Percentiles rank a stretch among this genome's conserved stretches.
These are phyloP conservation scores for Colletotrichum sublineola DNA, from an alignment of 2,329 filamentous ascomycete species.

Conservation along the genomic window DNA sequence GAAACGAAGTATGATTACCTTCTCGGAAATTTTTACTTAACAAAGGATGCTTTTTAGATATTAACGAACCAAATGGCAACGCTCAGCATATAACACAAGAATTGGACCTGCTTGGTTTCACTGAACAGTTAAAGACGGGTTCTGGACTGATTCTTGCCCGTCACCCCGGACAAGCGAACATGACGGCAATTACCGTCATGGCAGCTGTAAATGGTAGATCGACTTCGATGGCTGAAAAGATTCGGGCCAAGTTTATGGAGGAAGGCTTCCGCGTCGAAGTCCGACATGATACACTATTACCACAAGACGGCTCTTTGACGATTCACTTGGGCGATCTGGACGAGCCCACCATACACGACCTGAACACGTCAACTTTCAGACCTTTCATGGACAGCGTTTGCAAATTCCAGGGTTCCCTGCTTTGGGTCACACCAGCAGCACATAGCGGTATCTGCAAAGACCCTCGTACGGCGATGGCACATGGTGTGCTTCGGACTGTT, in stretches of 20 bases:
- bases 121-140: background rate
- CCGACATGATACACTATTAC: background rate
- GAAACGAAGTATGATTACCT: background rate
- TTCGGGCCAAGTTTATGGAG: background rate
- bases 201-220: background rate
- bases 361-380: constrained; percentile 32
- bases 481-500: constrained; percentile 49
- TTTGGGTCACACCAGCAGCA: constrained; percentile 50
- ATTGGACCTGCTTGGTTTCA: background rate
- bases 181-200: background rate
- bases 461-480: constrained; percentile 47
- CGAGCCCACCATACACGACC: constrained; percentile 46
- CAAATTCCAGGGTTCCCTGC: constrained; percentile 37
- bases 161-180: background rate
- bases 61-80: background rate
- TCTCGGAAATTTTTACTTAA: no score
- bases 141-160: background rate
- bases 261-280: background rate
- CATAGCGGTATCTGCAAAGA: constrained; percentile 47
- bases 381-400: constrained; percentile 33
- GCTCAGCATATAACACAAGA: background rate
- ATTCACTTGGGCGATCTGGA: constrained; percentile 48
- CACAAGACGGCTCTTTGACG: background rate
- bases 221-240: background rate
- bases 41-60: background rate